Base-by-base conservation (phyloP, 2,329 filamentous ascomycete genomes). In the Ceratocystis smalleyi region DNA sequence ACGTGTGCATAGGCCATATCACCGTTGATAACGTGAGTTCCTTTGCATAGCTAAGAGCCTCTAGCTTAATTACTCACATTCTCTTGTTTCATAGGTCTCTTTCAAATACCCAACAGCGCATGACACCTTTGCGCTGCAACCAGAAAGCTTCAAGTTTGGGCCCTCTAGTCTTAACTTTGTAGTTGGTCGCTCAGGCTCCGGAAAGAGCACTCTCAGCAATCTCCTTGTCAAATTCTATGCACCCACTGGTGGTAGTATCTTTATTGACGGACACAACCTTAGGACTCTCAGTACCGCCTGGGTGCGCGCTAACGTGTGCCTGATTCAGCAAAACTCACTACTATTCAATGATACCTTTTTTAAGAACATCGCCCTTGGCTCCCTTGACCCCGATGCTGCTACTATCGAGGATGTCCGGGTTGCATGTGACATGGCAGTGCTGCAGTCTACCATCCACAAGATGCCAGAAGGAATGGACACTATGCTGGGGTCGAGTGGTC, bases 331-430 rank as follows among this genome's bases (percentile, higher is more conserved):
- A 71, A 80, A 85, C 15, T 91, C 85, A 22, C 66, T 62, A 32
- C 75, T 97, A 0, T 96, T 97, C 75, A 84, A 89, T 67, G 90
- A 92, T 67, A 88, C 85, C 0, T 79, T 97, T 19, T 81, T 83
- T 65, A 81, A 79, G 24, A 99, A 97, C 68, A 84, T 97, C 49
- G 82, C 86, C 0, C 80, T 96, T 51, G 91, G 89, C 0, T 79
- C 80, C 3, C 61, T 35, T 10, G 72, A 81, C 35, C 77, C 80
- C 8, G 73, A 77, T 0, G 69, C 71, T 0, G 79, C 83, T 0
- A 78, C 77, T 0, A 17, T 65, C 24, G 30, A 61, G 0, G 80
- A 87, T 0, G 78, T 95, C 10, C 73, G 79, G 61, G 72, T 76
- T 1, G 86, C 87, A 1, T 85, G 86, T 51, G 77, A 85, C 47